These are phyloP conservation scores for Rhizopogon salebrosus DNA, from an alignment of 768 basidiomycete genomes.

Conservation along the genomic window DNA sequence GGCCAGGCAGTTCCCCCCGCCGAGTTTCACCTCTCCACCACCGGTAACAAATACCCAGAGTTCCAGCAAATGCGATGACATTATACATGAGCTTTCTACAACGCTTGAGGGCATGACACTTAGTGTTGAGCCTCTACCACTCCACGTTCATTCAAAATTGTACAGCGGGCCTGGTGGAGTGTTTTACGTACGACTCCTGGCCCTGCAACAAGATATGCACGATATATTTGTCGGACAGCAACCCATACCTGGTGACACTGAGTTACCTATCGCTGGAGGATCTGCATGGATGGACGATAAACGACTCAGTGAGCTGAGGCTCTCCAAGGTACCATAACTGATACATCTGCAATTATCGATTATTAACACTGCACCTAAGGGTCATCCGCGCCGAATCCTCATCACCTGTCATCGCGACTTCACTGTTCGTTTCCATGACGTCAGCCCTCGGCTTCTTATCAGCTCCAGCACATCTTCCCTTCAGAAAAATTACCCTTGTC, in stretches of 20 bases:
- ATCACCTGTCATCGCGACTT: conserved; percentile 61
- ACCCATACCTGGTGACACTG: conserved; percentile 5
- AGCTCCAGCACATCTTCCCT: conserved; percentile 43
- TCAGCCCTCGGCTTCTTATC: conserved; percentile 63
- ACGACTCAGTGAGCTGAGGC: conserved; percentile 43
- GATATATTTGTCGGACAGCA: conserved; percentile 31
- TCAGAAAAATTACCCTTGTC: conserved; percentile 58
- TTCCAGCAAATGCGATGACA: neutral
- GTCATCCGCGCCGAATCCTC: conserved; percentile 59
- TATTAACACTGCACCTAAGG: conserved; percentile 28
- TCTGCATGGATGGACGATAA: conserved; percentile 51
- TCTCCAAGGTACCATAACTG: conserved; percentile 44
- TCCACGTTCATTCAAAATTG: conserved; percentile 18
- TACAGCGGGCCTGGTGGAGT: conserved; percentile 34
- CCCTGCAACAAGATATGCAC: conserved; percentile 43
- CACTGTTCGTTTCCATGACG: conserved; percentile 67
- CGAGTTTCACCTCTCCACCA: conserved; percentile 29
- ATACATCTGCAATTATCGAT: neutral
- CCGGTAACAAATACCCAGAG: neutral
- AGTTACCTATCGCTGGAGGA: conserved; percentile 46
- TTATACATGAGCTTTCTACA: neutral
- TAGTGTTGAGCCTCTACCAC: neutral
- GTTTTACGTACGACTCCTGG: conserved; percentile 39
- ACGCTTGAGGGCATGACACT: conserved; percentile 5
- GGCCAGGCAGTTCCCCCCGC: conserved; percentile 71